Percentiles rank a stretch among this genome's conserved stretches.
Conservation (phyloP, 73 alveolate species). For the Blepharisma stoltei region DNA sequence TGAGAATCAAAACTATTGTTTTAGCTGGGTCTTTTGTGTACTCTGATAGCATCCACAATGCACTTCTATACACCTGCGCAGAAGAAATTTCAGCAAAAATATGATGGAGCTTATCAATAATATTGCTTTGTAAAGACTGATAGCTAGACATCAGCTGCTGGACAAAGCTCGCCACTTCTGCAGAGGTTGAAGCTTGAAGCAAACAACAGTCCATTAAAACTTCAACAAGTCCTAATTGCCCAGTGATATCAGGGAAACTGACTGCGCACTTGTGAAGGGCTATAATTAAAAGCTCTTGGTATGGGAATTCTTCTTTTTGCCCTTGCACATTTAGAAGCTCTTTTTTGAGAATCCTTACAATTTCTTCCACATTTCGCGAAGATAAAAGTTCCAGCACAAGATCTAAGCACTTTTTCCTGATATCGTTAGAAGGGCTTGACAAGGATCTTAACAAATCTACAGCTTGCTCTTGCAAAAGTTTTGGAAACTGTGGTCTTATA, state of each 20-base stretch:
- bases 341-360: slow-evolving; percentile 37
- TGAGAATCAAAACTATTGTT: slow-evolving; percentile 46
- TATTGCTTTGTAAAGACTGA: background rate
- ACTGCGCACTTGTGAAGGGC: slow-evolving; percentile 41
- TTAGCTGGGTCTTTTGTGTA: slow-evolving; percentile 50
- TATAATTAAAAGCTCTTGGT: slow-evolving; percentile 40
- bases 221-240: slow-evolving; percentile 24
- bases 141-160: background rate
- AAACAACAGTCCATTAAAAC: slow-evolving; percentile 22
- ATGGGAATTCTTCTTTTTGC: slow-evolving; percentile 19
- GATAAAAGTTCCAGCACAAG: slow-evolving; percentile 75
- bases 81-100: slow-evolving; percentile 52
- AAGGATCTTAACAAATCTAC: slow-evolving; percentile 61
- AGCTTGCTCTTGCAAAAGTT: slow-evolving; percentile 59
- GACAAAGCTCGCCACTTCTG: slow-evolving; percentile 23
- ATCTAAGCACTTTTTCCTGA: slow-evolving; percentile 73
- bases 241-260: slow-evolving; percentile 53
- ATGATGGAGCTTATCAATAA: slow-evolving; percentile 37
- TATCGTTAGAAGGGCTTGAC: slow-evolving; percentile 56
- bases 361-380: slow-evolving; percentile 71
- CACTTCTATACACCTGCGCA: slow-evolving; percentile 53
- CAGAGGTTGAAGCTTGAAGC: background rate
- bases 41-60: slow-evolving; percentile 70
- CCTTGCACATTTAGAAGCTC: slow-evolving; percentile 25
- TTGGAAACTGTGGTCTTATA: slow-evolving; percentile 39